phyloP scores from a whole-genome alignment of 2,329 filamentous ascomycete species.

The Fusarium subtropicale region DNA sequence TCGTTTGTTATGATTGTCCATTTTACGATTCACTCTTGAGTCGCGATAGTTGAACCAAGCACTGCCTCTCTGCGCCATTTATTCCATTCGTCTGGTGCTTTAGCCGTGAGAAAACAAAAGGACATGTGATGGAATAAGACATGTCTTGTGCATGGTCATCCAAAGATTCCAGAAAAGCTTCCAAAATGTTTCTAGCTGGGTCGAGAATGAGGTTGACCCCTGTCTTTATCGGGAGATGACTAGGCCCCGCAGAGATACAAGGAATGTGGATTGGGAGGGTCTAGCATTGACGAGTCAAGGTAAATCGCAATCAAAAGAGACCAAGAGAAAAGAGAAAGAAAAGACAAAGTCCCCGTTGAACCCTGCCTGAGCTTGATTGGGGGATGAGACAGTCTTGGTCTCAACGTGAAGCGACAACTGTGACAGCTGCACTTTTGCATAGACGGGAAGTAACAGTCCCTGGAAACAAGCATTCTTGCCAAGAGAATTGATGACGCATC shows the following conservation, averaged over 20 bases:
- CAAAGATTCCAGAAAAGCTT: slow-evolving; percentile 1
- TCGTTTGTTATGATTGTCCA: background rate
- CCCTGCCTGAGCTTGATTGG: slow-evolving; percentile 1
- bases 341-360: background rate
- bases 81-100: slow-evolving; percentile 2
- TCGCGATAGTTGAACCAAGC: background rate
- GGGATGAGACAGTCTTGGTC: background rate
- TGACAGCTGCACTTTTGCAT: slow-evolving; percentile 9
- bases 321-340: background rate
- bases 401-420: slow-evolving; percentile 17
- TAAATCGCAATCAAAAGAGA: slow-evolving; percentile 28
- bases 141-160: background rate
- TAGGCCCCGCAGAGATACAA: slow-evolving; percentile 17
- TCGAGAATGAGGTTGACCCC: slow-evolving; percentile 2
- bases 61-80: slow-evolving; percentile 9
- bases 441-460: background rate
- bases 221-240: slow-evolving; percentile 21
- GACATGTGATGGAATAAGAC: background rate
- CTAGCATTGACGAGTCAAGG: slow-evolving; percentile 27
- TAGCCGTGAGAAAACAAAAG: background rate
- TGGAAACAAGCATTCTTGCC: slow-evolving; percentile 19
- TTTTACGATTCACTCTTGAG: background rate
- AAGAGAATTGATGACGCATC: slow-evolving; percentile 9
- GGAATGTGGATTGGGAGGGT: slow-evolving; percentile 15
- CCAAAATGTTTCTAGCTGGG: slow-evolving; percentile 14